Base-by-base conservation (phyloP, 2,329 filamentous ascomycete genomes). In the Tolypocladium album region DNA sequence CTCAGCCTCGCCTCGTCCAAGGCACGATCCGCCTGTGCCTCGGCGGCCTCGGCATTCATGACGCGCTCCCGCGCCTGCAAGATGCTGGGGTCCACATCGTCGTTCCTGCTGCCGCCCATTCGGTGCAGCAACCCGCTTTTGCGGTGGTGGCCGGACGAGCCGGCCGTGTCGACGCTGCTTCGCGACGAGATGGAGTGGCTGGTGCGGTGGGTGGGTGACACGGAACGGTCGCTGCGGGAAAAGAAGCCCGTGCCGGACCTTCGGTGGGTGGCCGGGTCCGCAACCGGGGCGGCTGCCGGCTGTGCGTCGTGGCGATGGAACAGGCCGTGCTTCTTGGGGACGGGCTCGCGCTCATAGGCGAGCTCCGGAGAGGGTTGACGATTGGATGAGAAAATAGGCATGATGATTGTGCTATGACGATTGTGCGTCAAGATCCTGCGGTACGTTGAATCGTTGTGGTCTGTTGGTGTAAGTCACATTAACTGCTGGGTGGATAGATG, bases 11-110 rank as follows among this genome's bases (percentile, higher is more conserved):
- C 85, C 11, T 82, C 78, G 12, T 80, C 76, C 17, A 88, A 71
- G 0, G 86, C 87, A 2, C 81, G 77, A 65, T 89, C 87, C 0
- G 87, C 87, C 22, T 88, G 84, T 8, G 76, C 72, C 73, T 89
- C 87, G 0, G 86, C 84, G 0, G 74, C 69, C 73, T 89, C 87
- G 36, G 87, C 87, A 55, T 74, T 72, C 65, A 84, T 75, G 24
- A 89, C 81, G 40, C 82, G 80, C 71, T 88, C 82, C 4, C 82
- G 77, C 0, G 87, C 87, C 27, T 80, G 76, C 1, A 80, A 67
- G 67, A 89, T 88, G 63, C 77, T 81, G 0, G 85, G 83, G 71
- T 89, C 87, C 63, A 86, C 78, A 55, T 80, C 75, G 56, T 73
- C 67, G 62, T 74, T 7, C 24, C 47, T 76, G 60, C 75, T 76